Conservation (phyloP, 2,329 filamentous ascomycete species). For the Ceratocystis diversiconidia region DNA sequence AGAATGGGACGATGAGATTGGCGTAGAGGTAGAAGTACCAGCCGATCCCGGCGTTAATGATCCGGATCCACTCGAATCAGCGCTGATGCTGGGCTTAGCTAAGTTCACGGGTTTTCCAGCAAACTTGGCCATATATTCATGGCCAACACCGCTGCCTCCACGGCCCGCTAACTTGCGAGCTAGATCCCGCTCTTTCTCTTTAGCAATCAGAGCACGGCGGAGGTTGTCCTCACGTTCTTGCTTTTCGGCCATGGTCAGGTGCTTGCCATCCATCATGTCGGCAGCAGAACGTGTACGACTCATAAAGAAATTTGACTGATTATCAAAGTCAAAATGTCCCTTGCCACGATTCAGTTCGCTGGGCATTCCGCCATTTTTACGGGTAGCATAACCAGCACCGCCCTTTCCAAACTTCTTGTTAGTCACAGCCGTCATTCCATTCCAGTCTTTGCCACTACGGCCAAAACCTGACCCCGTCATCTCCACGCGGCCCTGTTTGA, state of each 20-base stretch:
- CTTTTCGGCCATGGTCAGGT: slow-evolving; percentile 35
- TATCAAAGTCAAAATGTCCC: slow-evolving; percentile 42
- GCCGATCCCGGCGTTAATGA: not conserved
- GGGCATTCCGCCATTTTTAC: not conserved
- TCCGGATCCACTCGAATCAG: not conserved
- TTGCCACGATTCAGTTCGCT: slow-evolving; percentile 16
- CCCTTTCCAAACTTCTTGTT: slow-evolving; percentile 33
- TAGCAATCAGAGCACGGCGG: slow-evolving; percentile 47
- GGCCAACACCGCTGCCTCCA: slow-evolving; percentile 47
- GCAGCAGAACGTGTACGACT: slow-evolving; percentile 39
- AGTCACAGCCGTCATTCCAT: slow-evolving; percentile 22
- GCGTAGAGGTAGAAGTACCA: slow-evolving; percentile 9
- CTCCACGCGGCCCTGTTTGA: slow-evolving; percentile 57
- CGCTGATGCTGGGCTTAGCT: not conserved
- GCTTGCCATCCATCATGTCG: slow-evolving; percentile 45
- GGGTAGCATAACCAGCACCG: slow-evolving; percentile 21
- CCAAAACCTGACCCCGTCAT: slow-evolving; percentile 54
- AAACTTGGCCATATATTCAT: slow-evolving; percentile 49
- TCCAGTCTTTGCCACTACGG: slow-evolving; percentile 23
- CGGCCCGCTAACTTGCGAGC: slow-evolving; percentile 51
- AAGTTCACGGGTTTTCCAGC: not conserved
- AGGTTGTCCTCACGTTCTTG: slow-evolving; percentile 51
- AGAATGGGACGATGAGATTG: slow-evolving; percentile 30
- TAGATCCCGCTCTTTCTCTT: slow-evolving; percentile 60
- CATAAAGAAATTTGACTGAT: slow-evolving; percentile 44